Evolutionary conservation across 1,284 basidiomycete species (phyloP), one percentile per base, ranked within the genome.

Genomic region (Tylopilus sp.): DNA sequence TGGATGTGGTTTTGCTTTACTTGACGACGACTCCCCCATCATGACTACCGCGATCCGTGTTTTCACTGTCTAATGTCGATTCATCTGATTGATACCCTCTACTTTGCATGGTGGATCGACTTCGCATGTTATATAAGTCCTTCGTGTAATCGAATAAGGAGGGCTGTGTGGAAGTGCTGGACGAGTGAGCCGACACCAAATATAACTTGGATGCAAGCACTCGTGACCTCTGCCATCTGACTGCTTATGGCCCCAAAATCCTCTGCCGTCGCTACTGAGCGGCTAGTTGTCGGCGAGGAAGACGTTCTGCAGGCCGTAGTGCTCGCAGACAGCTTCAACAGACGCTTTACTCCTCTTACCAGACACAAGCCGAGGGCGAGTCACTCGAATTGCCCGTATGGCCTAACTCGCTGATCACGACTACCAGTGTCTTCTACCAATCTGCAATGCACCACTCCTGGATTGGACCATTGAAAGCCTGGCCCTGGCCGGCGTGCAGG

Each of bases 401-500:
- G 18, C 40, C 46, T 49, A 33, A 49, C 44, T 38, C 25, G 33
- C 34, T 53, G 35, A 54, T 63, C 51, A 50, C 48, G 33, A 55
- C 52, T 34, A 54, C 49, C 40, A 92, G 91, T 96, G 92, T 70
- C 78, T 99, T 10, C 76, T 99, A 18, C 96, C 96, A 0, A 81
- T 99, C 55, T 95, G 94, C 71, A 96, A 96, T 65, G 89, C 90
- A 1, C 89, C 95, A 4, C 73, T 99, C 30, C 77, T 99, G 28
- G 87, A 93, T 59, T 98, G 95, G 93, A 97, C 96, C 2, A 86
- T 99, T 55, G 96, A 99, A 69, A 89, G 89, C 63, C 79, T 99
- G 40, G 86, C 91, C 28, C 76, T 94, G 16, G 92, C 92, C 29
- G 93, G 93, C 46, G 94, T 98, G 39, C 89, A 95, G 63, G 91